phyloP scores from a whole-genome alignment of 371 early-diverging fungal species.

The Syncephalis plumigaleata region DNA sequence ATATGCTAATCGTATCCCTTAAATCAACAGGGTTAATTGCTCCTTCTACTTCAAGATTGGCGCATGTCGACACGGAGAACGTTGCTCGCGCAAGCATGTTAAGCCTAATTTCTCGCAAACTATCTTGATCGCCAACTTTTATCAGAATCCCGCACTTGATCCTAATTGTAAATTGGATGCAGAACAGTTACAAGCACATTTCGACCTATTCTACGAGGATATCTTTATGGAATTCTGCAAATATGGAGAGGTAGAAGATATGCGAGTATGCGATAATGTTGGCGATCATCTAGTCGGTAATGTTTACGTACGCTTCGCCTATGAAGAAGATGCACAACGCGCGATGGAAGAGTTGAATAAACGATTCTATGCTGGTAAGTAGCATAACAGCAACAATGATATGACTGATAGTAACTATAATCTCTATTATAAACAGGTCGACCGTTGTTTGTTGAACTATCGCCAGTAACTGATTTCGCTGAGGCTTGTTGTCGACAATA shows the following conservation, averaged over 20 bases:
- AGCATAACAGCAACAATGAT: not conserved
- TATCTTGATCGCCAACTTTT: conserved; percentile 85
- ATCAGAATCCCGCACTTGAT: conserved; percentile 83
- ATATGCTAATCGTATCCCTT: not conserved
- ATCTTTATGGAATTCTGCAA: conserved; percentile 88
- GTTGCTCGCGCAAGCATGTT: conserved; percentile 94
- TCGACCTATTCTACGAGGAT: conserved; percentile 95
- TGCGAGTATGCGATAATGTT: conserved; percentile 95
- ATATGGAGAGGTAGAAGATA: conserved; percentile 87
- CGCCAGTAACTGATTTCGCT: conserved; percentile 91
- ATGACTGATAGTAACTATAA: not conserved
- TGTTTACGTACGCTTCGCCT: conserved; percentile 84
- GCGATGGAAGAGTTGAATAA: conserved; percentile 82
- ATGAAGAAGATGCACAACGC: conserved; percentile 84
- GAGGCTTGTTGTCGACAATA: conserved; percentile 97
- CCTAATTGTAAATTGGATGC: conserved; percentile 38
- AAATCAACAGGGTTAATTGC: conserved; percentile 72
- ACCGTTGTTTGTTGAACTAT: conserved; percentile 88
- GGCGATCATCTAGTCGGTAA: conserved; percentile 96
- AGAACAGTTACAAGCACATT: conserved; percentile 75
- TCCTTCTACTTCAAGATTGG: conserved; percentile 98
- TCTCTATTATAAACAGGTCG: conserved; percentile 26
- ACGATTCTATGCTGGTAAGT: conserved; percentile 80
- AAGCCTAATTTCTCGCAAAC: conserved; percentile 92
- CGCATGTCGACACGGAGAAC: conserved; percentile 94